Base-by-base conservation (phyloP, 257 asterid genomes). In the Nemophila menziesii region DNA sequence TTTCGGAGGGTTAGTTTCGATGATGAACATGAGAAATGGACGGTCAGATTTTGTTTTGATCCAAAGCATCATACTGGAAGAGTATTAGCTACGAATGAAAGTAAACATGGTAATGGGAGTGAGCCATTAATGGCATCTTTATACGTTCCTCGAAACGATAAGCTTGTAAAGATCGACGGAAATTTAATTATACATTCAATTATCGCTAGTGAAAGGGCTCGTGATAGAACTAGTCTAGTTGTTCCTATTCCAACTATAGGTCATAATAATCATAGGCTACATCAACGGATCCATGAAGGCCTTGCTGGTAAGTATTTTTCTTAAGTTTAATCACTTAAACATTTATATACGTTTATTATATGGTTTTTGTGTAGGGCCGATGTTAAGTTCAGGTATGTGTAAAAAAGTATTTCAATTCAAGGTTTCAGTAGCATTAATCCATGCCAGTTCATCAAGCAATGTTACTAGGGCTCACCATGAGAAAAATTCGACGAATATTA, bases 351-450 rank as follows among this genome's bases (percentile, higher is more conserved):
- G n/a, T n/a, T n/a, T n/a, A n/a, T n/a, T 38, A 1, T 14, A 2
- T 13, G 43, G 19, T 38, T 0, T n/a, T 34, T 11, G 2, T 54
- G 57, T 75, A 90, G 96, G 93, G 33, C 94, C 96, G 34, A 76
- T 90, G 94, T 60, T 90, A 58, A 85, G 93, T 33, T 75, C 96
- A 2, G 98, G 94, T 45, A 73, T 78, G 96, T 90, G 96, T 55
- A 78, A 80, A 8, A 94, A 90, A 66, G 98, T 85, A 16, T 90
- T 90, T 84, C 94, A 85, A 71, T 90, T 90, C 26, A 96, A 90
- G 4, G 77, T 70, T 17, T 55, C 80, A 16, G 84, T 77, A 55
- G 82, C 81, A 70, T 73, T 83, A 46, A 70, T 80, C 51, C 77
- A 79, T 10, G 83, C 92, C 27, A 39, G 73, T 34, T 12, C 70